phyloP scores from a whole-genome alignment of 495 filamentous ascomycete species.

The Podospora pseudocomata region DNA sequence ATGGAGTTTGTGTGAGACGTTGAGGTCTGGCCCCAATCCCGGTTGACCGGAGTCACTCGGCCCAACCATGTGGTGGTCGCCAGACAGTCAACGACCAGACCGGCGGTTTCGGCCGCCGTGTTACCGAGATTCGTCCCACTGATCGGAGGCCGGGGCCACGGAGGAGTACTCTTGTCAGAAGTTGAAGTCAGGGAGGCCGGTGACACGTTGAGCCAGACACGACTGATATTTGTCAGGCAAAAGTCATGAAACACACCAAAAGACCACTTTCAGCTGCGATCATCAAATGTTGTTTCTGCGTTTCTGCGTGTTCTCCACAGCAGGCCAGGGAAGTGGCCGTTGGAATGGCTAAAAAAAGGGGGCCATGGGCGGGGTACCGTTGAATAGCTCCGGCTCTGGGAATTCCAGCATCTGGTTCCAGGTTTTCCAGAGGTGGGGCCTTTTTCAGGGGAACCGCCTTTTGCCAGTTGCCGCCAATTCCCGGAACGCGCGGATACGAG shows the following conservation, averaged over 20 bases:
- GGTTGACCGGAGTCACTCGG: background rate
- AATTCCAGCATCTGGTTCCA: background rate
- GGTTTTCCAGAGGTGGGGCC: background rate
- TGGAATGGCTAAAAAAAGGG: conserved; percentile 4
- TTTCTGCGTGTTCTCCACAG: background rate
- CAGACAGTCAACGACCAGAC: background rate
- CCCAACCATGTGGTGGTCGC: background rate
- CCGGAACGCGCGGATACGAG: background rate
- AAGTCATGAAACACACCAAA: conserved; percentile 2
- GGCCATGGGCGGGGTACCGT: background rate
- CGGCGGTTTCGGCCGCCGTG: background rate
- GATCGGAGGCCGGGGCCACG: background rate
- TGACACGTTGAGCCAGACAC: background rate
- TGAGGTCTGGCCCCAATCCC: background rate
- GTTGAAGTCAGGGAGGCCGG: background rate
- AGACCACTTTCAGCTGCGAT: background rate
- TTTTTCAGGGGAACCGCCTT: background rate
- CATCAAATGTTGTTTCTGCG: background rate
- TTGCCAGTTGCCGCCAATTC: background rate
- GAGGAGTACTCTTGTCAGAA: background rate
- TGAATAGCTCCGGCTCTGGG: background rate
- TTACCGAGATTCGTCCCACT: background rate
- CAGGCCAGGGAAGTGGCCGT: background rate
- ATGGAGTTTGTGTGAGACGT: too few species aligned
- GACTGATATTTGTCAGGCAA: background rate